Conservation (phyloP, 768 basidiomycete species). For the Lentinula raphanica region DNA sequence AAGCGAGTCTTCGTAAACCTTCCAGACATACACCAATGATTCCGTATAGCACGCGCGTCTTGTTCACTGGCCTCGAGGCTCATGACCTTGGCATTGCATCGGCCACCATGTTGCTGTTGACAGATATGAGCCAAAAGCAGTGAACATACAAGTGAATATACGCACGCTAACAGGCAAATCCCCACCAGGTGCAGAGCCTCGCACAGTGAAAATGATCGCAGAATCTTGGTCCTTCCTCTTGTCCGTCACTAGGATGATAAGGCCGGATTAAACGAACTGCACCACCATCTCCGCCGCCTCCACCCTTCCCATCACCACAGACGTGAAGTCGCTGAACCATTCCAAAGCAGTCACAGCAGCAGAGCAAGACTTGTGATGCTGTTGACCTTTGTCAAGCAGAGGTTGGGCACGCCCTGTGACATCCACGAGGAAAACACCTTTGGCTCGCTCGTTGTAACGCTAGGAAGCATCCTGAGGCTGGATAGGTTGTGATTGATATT, state of each 20-base stretch:
- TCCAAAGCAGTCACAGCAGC: conserved; percentile 83
- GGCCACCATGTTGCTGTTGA: conserved; percentile 82
- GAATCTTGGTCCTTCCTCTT: conserved; percentile 89
- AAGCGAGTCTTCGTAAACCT: too few relatives aligned
- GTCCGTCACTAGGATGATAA: conserved; percentile 84
- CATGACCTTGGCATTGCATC: conserved; percentile 93
- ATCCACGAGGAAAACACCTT: conserved; percentile 68
- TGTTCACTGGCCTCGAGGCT: too few relatives aligned
- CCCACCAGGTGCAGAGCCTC: conserved; percentile 70
- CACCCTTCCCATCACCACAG: conserved; percentile 90
- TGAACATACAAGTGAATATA: conserved; percentile 13
- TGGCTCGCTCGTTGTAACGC: conserved; percentile 75
- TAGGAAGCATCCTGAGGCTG: conserved; percentile 56
- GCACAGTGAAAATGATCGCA: conserved; percentile 88
- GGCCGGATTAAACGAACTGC: conserved; percentile 93
- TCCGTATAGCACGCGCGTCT: too few relatives aligned
- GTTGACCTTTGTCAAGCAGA: conserved; percentile 40
- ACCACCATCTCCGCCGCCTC: conserved; percentile 98
- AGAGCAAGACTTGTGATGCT: conserved; percentile 69
- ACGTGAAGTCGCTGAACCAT: conserved; percentile 97
- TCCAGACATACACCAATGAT: too few relatives aligned
- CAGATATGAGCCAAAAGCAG: conserved; percentile 10
- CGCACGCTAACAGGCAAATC: conserved; percentile 72
- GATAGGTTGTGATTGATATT: conserved; percentile 52
- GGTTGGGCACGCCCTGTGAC: conserved; percentile 62